These are phyloP conservation scores for Yamadazyma scolyti DNA, from an alignment of 805 yeast genomes.

Conservation along the genomic window DNA sequence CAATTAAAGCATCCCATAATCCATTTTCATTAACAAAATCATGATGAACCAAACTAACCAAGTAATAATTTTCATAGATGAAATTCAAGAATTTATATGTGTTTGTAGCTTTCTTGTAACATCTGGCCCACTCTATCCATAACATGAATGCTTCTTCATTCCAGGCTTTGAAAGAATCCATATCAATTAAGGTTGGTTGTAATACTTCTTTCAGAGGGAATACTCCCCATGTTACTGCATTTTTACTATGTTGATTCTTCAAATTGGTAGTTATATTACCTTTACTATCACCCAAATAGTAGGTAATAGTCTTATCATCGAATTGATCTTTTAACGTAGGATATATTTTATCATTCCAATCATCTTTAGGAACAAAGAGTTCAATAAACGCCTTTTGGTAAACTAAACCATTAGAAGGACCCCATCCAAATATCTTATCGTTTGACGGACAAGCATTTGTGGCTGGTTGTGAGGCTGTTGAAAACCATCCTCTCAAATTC, in stretches of 20 bases:
- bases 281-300: constrained; percentile 65
- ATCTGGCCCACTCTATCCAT: constrained; percentile 88
- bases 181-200: constrained; percentile 90
- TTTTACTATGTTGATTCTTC: constrained; percentile 43
- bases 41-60: constrained; percentile 87
- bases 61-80: constrained; percentile 59
- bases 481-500: constrained; percentile 71
- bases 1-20: constrained; percentile 65
- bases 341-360: constrained; percentile 59
- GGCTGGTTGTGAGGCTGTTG: constrained; percentile 96
- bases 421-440: constrained; percentile 97
- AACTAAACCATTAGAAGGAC: constrained; percentile 82
- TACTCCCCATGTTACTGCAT: constrained; percentile 97
- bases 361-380: constrained; percentile 67
- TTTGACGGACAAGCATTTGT: constrained; percentile 71
- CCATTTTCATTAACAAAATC: constrained; percentile 71
- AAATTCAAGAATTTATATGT: constrained; percentile 60
- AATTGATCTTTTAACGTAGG: constrained; percentile 43
- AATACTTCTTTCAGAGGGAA: constrained; percentile 87
- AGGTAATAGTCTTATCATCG: constrained; percentile 54
- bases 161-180: constrained; percentile 94
- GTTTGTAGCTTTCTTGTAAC: constrained; percentile 58
- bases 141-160: constrained; percentile 90
- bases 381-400: constrained; percentile 92
- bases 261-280: constrained; percentile 62